These are phyloP conservation scores for Kuraishia floccosa DNA, from an alignment of 805 yeast genomes.

Conservation along the genomic window DNA sequence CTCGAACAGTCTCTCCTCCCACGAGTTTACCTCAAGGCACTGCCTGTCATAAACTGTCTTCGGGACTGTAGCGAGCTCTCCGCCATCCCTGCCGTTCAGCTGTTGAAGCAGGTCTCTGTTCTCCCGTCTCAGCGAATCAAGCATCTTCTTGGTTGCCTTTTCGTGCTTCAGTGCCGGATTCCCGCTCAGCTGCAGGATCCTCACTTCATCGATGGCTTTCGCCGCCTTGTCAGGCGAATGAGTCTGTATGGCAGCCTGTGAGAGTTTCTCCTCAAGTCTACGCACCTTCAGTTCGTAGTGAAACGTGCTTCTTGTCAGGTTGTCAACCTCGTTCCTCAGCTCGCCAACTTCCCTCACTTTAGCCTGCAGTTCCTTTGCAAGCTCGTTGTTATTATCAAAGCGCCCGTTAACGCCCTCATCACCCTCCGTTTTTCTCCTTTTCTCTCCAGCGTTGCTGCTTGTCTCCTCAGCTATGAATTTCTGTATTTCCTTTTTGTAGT, in stretches of 20 bases:
- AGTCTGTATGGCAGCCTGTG: background rate
- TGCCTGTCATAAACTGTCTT: conserved; percentile 52
- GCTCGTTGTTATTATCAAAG: background rate
- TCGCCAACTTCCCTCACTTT: background rate
- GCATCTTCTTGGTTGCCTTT: conserved; percentile 37
- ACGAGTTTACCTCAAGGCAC: conserved; percentile 35
- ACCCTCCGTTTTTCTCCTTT: background rate
- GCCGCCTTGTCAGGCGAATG: background rate
- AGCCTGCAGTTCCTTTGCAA: background rate
- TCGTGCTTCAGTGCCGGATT: conserved; percentile 61
- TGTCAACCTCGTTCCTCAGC: background rate
- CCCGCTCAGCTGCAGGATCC: conserved; percentile 50
- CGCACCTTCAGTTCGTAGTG: background rate
- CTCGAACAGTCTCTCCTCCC: conserved; percentile 35
- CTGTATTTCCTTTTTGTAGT: background rate
- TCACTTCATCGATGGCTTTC: conserved; percentile 20
- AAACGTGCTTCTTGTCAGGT: background rate
- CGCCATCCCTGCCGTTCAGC: conserved; percentile 6
- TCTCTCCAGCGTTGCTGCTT: background rate
- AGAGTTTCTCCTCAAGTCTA: background rate
- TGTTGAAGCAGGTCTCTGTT: conserved; percentile 39
- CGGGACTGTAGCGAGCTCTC: conserved; percentile 32
- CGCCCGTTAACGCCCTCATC: background rate
- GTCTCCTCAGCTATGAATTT: background rate
- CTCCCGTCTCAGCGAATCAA: conserved; percentile 43